A percentile compares a stretch with the other conserved stretches of the same genome.
Evolutionary conservation across 176 grass and related monocot genomes (phyloP).

Genomic region (Cenchrus fungigraminus): DNA sequence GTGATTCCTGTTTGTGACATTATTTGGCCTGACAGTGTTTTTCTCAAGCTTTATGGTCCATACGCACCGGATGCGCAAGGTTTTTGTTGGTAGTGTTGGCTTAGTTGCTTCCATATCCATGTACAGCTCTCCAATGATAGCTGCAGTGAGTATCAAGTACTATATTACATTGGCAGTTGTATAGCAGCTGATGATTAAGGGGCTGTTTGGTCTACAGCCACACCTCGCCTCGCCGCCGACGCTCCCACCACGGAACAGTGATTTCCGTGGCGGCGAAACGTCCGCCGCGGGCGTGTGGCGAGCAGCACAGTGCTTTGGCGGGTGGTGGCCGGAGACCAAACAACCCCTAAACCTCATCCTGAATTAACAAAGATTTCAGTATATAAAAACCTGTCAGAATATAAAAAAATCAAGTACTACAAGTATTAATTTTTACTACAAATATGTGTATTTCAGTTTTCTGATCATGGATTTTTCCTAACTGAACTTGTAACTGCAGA

Average conservation of each 20-base stretch:
- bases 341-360: background rate
- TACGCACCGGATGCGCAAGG: conserved; percentile 53
- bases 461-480: too few species aligned
- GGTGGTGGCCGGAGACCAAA: too few species aligned
- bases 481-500: conserved; percentile 39
- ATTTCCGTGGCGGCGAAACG: too few species aligned
- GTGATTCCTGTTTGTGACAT: conserved; percentile 37
- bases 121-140: conserved; percentile 70
- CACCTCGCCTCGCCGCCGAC: too few species aligned
- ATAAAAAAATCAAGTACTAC: background rate
- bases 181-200: background rate
- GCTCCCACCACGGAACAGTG: too few species aligned
- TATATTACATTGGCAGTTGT: background rate
- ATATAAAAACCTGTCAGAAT: background rate
- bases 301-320: too few species aligned
- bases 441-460: background rate
- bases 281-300: too few species aligned
- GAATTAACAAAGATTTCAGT: background rate
- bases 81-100: conserved; percentile 62
- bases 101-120: conserved; percentile 72
- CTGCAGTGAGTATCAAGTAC: conserved; percentile 44
- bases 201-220: too few species aligned
- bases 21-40: conserved; percentile 45
- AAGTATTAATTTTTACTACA: background rate
- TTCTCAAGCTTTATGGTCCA: conserved; percentile 41